Evolutionary conservation across 2,329 filamentous ascomycete species (phyloP).

Genomic region (Aphanoascus verrucosus): DNA sequence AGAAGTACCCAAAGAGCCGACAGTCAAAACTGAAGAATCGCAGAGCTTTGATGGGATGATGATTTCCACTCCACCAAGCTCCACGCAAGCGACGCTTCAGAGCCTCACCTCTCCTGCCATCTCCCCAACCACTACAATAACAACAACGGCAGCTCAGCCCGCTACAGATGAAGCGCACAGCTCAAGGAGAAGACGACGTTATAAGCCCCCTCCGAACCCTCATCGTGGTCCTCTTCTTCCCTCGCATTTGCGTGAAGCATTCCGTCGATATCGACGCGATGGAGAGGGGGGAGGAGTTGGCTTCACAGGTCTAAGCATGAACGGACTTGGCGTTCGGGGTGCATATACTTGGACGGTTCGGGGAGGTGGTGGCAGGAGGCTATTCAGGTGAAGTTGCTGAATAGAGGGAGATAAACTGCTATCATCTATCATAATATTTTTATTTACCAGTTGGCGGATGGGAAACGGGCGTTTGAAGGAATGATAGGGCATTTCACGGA

Average conservation of each 20-base stretch:
- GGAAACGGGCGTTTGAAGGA: not conserved
- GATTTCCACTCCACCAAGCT: not conserved
- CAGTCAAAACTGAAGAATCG: not conserved
- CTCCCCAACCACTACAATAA: not conserved
- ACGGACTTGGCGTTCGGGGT: slow-evolving; percentile 35
- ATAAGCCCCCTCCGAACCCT: slow-evolving; percentile 34
- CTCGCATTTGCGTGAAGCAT: slow-evolving; percentile 40
- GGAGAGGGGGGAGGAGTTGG: slow-evolving; percentile 41
- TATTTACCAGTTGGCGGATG: not conserved
- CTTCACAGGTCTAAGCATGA: slow-evolving; percentile 38
- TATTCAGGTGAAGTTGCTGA: slow-evolving; percentile 31
- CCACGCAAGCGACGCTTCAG: not conserved
- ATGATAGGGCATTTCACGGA: not conserved
- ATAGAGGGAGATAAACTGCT: not conserved
- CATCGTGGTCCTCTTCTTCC: slow-evolving; percentile 40
- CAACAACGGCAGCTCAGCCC: not conserved
- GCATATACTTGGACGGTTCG: slow-evolving; percentile 34
- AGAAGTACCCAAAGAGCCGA: slow-evolving; percentile 1
- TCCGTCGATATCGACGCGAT: slow-evolving; percentile 40
- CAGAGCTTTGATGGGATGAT: slow-evolving; percentile 2
- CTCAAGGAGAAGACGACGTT: slow-evolving; percentile 12
- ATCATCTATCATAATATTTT: not conserved
- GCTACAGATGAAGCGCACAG: not conserved
- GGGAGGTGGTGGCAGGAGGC: slow-evolving; percentile 34
- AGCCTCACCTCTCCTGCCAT: not conserved